Evolutionary conservation across 1,139 yeast species (phyloP), one percentile per base, ranked within the genome.

Genomic region (Geotrichum klebahnii): DNA sequence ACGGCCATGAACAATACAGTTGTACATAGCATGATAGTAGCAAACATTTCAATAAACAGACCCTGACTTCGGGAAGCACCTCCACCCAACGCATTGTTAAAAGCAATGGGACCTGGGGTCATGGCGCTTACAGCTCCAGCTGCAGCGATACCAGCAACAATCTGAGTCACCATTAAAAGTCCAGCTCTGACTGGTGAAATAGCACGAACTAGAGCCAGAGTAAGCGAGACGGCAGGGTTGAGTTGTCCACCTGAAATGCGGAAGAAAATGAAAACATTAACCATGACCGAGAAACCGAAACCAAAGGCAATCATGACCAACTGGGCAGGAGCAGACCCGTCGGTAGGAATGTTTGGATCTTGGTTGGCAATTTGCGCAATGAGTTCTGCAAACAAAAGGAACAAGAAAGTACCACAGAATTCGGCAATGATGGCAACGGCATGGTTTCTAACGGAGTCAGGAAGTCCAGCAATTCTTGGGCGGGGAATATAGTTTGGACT

Each of bases 111-210:
- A 55, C 96, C 96, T 39, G 96, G 96, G 33, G 94, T 84, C 83
- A 87, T 78, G 47, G 89, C 95, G 57, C 79, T 72, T 46, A 90
- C 95, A 42, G 89, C 92, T 67, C 88, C 96, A 53, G 95, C 95
- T 54, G 96, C 96, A 61, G 89, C 88, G 82, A 88, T 83, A 69
- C 95, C 95, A 48, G 84, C 96, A 65, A 86, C 68, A 62, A 87
- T 67, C 72, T 88, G 95, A 42, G 90, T 63, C 50, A 81, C 48
- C 68, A 79, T 69, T 81, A 84, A 79, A 51, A 84, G 66, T 35
- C 72, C 68, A 59, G 86, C 92, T 67, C 95, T 79, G 36, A 83
- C 54, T 51, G 92, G 90, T 40, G 87, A 78, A 55, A 84, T 76
- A 48, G 89, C 94, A 56, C 84, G 78, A 24, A 85, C 84, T 46